These are phyloP conservation scores for Tanozyma kutaoensis DNA, from an alignment of 805 yeast species.

Conservation along the genomic window DNA sequence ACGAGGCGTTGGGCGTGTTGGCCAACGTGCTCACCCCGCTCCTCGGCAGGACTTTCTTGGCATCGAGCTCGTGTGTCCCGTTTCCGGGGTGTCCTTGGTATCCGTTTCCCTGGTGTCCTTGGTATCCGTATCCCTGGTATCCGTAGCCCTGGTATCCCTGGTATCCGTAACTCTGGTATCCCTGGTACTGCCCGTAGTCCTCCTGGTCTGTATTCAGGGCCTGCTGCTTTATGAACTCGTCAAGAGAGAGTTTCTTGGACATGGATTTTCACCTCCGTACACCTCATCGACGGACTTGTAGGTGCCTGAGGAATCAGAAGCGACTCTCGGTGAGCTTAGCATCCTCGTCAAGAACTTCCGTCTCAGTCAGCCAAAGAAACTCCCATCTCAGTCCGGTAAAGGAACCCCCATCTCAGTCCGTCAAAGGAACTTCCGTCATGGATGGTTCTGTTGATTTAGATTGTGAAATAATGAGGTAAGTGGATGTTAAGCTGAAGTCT, in stretches of 20 bases:
- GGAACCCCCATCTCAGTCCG: background rate
- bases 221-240: constrained; percentile 38
- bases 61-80: no score
- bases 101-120: constrained; percentile 2
- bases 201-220: constrained; percentile 3
- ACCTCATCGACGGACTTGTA: background rate
- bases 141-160: constrained; percentile 5
- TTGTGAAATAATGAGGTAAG: no score
- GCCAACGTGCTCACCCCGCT: constrained; percentile 1
- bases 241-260: constrained; percentile 28
- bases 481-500: no score
- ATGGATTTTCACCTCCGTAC: constrained; percentile 2
- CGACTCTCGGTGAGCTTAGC: background rate
- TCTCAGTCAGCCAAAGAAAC: background rate
- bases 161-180: constrained; percentile 2
- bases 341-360: background rate
- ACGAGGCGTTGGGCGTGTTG: constrained; percentile 21
- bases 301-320: background rate
- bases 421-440: background rate
- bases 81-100: no score
- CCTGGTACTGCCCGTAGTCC: constrained; percentile 1
- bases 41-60: no score
- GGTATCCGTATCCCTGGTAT: no score
- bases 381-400: background rate
- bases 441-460: no score